Percentiles rank a stretch among this genome's conserved stretches.
phyloP scores from a whole-genome alignment of 805 yeast genomes.

The Sungouiozyma ichnusensis region DNA sequence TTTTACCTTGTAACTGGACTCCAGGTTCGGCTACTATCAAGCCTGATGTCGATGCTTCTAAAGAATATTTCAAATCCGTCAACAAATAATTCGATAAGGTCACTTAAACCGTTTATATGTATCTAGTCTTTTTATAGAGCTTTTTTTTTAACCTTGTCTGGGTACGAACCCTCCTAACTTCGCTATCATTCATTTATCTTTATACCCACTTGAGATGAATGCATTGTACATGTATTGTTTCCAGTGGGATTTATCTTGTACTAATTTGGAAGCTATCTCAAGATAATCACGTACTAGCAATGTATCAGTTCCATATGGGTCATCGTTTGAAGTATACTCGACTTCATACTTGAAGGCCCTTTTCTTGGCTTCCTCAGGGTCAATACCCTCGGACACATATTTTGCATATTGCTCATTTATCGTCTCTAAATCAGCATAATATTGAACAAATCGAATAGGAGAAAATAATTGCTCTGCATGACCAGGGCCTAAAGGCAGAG shows the following conservation, averaged over 20 bases:
- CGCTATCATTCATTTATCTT: constrained; percentile 30
- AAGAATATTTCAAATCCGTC: constrained; percentile 65
- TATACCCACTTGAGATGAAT: constrained; percentile 57
- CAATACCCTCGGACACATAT: constrained; percentile 45
- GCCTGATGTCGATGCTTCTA: constrained; percentile 67
- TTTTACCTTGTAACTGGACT: constrained; percentile 99
- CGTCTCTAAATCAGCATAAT: constrained; percentile 50
- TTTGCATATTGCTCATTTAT: constrained; percentile 35
- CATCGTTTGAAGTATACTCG: constrained; percentile 61
- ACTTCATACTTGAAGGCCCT: constrained; percentile 46
- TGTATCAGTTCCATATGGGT: constrained; percentile 41
- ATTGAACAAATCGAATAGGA: constrained; percentile 65
- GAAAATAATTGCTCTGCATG: constrained; percentile 60
- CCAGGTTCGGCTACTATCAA: constrained; percentile 90
- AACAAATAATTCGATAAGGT: constrained; percentile 28
- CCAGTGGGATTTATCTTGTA: constrained; percentile 48
- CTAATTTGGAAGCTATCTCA: constrained; percentile 43
- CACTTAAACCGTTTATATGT: not conserved
- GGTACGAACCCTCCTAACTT: too few species aligned
- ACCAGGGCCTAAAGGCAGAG: constrained; percentile 60
- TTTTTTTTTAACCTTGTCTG: too few species aligned
- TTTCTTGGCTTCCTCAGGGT: constrained; percentile 41
- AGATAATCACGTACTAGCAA: constrained; percentile 57
- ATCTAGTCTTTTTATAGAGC: not conserved
- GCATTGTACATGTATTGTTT: constrained; percentile 42